Percentiles rank a stretch among this genome's conserved stretches.
Conservation (phyloP, 345 rosid species). For the Ricinus communis region DNA sequence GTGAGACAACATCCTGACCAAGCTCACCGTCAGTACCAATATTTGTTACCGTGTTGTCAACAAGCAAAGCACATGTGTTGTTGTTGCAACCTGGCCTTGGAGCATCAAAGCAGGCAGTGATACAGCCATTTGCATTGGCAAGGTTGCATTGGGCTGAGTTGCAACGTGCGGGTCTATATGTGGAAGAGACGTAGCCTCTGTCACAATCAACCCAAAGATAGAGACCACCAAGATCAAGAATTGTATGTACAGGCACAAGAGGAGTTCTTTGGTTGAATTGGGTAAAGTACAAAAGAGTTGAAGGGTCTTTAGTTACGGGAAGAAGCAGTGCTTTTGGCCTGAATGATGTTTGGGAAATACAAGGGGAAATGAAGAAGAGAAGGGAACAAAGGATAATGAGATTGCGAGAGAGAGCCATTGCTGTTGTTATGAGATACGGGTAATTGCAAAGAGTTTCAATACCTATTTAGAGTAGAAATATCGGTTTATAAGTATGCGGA, state of each 20-base stretch:
- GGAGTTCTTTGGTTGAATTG: conserved; percentile 27
- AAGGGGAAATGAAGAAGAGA: conserved; percentile 2
- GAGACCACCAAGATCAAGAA: conserved; percentile 24
- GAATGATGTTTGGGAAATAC: neutral
- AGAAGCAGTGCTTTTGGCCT: conserved; percentile 29
- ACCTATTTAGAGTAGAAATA: neutral
- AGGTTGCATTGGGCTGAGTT: conserved; percentile 25
- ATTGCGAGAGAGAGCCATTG: conserved; percentile 6
- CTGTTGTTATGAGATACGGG: neutral
- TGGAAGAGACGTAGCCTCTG: conserved; percentile 9
- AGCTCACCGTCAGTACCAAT: conserved; percentile 4
- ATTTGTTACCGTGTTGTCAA: conserved; percentile 9
- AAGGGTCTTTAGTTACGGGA: conserved; percentile 18
- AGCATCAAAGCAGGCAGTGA: neutral
- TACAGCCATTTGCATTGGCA: conserved; percentile 11
- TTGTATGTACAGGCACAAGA: conserved; percentile 10
- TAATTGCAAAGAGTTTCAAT: neutral
- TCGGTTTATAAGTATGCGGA: neutral
- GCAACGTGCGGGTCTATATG: conserved; percentile 19
- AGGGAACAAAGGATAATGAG: neutral
- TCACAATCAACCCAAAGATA: conserved; percentile 24
- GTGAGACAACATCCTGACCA: conserved; percentile 21
- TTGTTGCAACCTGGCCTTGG: conserved; percentile 1
- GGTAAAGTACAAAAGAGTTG: conserved; percentile 14
- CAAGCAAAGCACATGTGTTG: conserved; percentile 3